Conservation (phyloP, 176 grass and related monocot genomes). For the Oryza glaberrima region DNA sequence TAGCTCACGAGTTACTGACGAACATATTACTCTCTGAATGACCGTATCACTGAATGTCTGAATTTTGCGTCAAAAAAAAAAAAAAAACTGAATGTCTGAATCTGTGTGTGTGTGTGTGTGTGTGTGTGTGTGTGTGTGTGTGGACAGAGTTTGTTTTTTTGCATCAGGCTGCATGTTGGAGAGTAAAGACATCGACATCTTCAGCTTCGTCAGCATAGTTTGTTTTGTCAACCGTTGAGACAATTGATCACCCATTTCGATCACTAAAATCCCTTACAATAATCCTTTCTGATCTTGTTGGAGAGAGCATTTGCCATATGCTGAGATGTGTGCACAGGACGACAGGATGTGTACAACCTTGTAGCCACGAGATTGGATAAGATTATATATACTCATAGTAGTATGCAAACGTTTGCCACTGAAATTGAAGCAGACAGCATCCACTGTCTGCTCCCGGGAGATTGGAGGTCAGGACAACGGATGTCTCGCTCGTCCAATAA, state of each 20-base stretch:
- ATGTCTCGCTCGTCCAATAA: constrained; percentile 29
- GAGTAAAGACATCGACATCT: background rate
- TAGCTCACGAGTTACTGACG: background rate
- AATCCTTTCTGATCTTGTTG: background rate
- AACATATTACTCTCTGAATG: background rate
- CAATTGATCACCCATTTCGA: background rate
- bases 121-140: background rate
- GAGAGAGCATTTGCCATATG: background rate
- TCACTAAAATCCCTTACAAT: background rate
- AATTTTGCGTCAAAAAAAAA: background rate
- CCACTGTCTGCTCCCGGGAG: constrained; percentile 32
- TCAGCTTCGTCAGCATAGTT: background rate
- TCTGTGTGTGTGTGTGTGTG: background rate
- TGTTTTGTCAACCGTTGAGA: background rate
- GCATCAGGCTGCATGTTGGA: background rate
- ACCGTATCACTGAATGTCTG: background rate
- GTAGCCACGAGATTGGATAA: constrained; percentile 37
- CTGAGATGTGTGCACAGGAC: background rate
- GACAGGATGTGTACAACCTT: constrained; percentile 37
- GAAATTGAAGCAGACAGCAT: constrained; percentile 11
- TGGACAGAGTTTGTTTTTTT: background rate
- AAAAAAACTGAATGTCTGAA: background rate
- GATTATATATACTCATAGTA: background rate
- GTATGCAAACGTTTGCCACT: constrained; percentile 18
- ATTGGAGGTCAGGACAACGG: constrained; percentile 25